Evolutionary conservation across 768 basidiomycete species (phyloP).

Genomic region (Lactarius deliciosus): DNA sequence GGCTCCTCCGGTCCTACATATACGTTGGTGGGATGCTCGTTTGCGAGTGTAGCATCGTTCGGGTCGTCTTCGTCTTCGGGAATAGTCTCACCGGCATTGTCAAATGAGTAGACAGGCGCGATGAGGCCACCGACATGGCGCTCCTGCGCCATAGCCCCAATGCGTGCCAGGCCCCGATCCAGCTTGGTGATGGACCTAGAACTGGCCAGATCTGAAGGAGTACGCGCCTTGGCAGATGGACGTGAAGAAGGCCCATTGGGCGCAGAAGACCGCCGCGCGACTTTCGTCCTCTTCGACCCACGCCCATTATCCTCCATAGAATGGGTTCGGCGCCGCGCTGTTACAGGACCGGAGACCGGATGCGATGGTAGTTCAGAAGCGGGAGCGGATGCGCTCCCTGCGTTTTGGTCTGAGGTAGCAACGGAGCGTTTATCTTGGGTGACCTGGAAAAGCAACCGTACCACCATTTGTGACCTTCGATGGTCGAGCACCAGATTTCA

Average conservation of each 20-base stretch:
- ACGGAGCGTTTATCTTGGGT: neutral
- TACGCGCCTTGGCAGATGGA: neutral
- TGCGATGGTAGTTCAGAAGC: neutral
- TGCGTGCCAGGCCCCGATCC: conserved; percentile 3
- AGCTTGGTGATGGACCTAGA: conserved; percentile 1
- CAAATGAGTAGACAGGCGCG: neutral
- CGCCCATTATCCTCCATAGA: neutral
- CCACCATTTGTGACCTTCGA: neutral
- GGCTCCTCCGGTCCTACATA: neutral
- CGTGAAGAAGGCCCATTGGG: neutral
- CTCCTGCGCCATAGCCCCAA: neutral
- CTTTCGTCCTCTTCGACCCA: neutral
- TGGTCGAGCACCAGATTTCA: neutral
- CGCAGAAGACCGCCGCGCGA: neutral
- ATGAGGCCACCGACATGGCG: neutral
- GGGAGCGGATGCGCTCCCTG: neutral
- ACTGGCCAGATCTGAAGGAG: neutral
- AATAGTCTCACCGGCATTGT: neutral
- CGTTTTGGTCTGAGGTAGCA: neutral
- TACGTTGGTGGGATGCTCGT: neutral
- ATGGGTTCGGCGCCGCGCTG: neutral
- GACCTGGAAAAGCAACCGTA: neutral
- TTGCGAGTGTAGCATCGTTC: neutral
- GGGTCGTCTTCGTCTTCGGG: conserved; percentile 6
- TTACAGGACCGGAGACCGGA: neutral